Base-by-base conservation (phyloP, 2,329 filamentous ascomycete genomes). In the Leptoxyphium fumago region DNA sequence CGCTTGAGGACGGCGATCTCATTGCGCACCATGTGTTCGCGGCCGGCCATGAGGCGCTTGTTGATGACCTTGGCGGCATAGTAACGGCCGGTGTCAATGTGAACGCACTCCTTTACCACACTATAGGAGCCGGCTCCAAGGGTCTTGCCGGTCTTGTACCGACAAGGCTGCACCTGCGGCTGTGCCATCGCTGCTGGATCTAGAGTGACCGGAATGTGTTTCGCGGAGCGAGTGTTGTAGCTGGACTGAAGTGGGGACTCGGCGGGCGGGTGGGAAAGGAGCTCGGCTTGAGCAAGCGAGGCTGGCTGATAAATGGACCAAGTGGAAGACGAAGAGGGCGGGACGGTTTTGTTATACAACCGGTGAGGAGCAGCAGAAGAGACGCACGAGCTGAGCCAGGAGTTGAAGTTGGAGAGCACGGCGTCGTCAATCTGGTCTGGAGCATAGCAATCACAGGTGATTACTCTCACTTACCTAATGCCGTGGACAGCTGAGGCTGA, bases 11-110 rank as follows among this genome's bases (percentile, higher is more conserved):
- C 87, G 6, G 91, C 89, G 56, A 98, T 98, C 68, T 98, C 91
- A 63, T 98, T 98, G 50, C 91, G 83, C 58, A 95, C 91, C 91
- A 98, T 98, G 65, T 96, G 91, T 68, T 98, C 91, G 54, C 91
- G 77, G 29, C 91, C 91, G 6, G 87, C 84, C 91, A 98, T 98
- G 53, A 98, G 71, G 46, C 89, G 76, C 74, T 98, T 98, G 70
- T 98, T 98, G 67, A 98, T 98, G 50, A 98, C 91, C 65, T 98
- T 98, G 49, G 91, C 89, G 26, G 91, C 91, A 79, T 96, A 98
- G 67, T 95, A 96, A 52, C 88, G 80, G 39, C 89, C 89, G 0
- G 91, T 96, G 56, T 96, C 89, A 58, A 96, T 96, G 63, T 98
- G 91, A 26, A 96, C 88, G 62, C 91, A 98, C 69, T 98, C 91